Conservation (phyloP, 2,329 filamentous ascomycete genomes). For the Fusarium udum region DNA sequence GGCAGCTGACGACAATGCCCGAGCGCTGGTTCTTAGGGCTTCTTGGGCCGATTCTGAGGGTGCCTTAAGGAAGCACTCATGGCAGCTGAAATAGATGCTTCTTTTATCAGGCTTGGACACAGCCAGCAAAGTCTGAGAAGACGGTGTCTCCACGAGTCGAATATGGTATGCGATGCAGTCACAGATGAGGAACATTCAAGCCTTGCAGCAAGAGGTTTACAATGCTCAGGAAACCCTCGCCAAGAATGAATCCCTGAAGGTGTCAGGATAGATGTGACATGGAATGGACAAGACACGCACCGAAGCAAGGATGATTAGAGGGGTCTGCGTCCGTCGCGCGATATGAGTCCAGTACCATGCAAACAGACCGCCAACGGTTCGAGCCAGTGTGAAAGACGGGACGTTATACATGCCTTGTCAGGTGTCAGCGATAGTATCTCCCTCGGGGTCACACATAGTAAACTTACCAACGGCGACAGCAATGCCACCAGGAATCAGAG, state of each 20-base stretch:
- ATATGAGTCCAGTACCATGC: slow-evolving; percentile 79
- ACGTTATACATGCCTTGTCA: slow-evolving; percentile 91
- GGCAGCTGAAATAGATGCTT: slow-evolving; percentile 56
- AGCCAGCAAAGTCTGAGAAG: background rate
- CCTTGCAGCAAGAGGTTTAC: slow-evolving; percentile 87
- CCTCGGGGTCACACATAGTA: background rate
- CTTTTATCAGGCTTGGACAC: background rate
- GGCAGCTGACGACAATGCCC: slow-evolving; percentile 74
- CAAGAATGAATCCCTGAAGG: slow-evolving; percentile 81
- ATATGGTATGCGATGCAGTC: slow-evolving; percentile 9
- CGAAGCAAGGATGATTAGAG: slow-evolving; percentile 86
- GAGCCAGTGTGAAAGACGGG: slow-evolving; percentile 91
- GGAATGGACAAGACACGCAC: slow-evolving; percentile 51
- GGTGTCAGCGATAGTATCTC: slow-evolving; percentile 17
- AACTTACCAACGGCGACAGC: slow-evolving; percentile 85
- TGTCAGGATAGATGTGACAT: slow-evolving; percentile 10
- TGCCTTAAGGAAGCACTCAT: slow-evolving; percentile 58
- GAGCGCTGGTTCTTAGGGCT: slow-evolving; percentile 72
- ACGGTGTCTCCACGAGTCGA: background rate
- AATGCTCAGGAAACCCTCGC: slow-evolving; percentile 92
- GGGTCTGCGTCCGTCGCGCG: slow-evolving; percentile 69
- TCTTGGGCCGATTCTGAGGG: slow-evolving; percentile 64
- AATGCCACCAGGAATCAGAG: slow-evolving; percentile 88
- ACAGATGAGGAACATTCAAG: slow-evolving; percentile 77
- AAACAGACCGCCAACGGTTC: slow-evolving; percentile 79